Evolutionary conservation across 164 flowering plant species (phyloP).

Genomic region (Hamamelis virginiana): DNA sequence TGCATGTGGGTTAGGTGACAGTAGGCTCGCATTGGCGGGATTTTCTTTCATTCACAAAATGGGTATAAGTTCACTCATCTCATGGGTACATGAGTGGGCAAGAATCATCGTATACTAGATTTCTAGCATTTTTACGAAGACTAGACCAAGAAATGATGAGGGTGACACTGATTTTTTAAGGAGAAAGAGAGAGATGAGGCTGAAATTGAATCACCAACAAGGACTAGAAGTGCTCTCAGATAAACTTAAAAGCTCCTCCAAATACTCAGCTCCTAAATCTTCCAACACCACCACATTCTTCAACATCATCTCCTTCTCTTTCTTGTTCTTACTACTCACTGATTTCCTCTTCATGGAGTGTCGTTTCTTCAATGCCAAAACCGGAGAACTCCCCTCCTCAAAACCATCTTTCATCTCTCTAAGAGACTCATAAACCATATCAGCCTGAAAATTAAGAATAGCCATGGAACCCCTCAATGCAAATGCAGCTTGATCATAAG

Average conservation of each 20-base stretch:
- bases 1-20: no score
- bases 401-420: conserved; percentile 28
- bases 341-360: conserved; percentile 47
- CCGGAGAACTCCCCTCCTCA: conserved; percentile 54
- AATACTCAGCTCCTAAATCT: conserved; percentile 57
- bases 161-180: no score
- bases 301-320: conserved; percentile 19
- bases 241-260: conserved; percentile 54
- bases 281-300: conserved; percentile 53
- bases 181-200: not conserved
- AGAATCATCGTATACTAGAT: no score
- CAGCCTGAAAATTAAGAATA: conserved; percentile 54
- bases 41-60: no score
- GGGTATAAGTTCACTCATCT: no score
- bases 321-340: conserved; percentile 24
- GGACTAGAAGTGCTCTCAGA: conserved; percentile 5
- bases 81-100: no score
- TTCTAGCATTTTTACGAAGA: no score
- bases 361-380: conserved; percentile 49
- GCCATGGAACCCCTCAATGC: conserved; percentile 55
- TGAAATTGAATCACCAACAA: not conserved
- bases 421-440: conserved; percentile 49
- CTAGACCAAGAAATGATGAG: no score
- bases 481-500: conserved; percentile 72
- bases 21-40: no score